Evolutionary conservation across 2,329 filamentous ascomycete genomes (phyloP).

Genomic region (Diplodia sapinea): DNA sequence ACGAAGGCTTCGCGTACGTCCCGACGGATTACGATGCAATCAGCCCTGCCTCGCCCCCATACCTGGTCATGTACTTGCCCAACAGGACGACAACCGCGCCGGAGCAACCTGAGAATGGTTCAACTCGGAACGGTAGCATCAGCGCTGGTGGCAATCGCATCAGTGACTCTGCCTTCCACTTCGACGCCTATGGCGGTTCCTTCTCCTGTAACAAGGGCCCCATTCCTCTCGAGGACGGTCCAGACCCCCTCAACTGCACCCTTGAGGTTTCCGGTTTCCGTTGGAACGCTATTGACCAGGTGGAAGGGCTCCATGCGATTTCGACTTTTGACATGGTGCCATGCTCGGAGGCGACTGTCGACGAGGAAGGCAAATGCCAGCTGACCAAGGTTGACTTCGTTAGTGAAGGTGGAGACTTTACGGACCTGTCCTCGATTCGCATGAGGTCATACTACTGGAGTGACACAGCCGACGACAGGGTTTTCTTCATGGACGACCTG

Average conservation of each 20-base stretch:
- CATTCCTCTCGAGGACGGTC: background rate
- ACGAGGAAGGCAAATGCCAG: constrained; percentile 43
- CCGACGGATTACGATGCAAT: constrained; percentile 54
- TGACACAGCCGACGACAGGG: constrained; percentile 44
- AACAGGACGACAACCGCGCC: constrained; percentile 39
- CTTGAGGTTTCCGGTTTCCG: constrained; percentile 55
- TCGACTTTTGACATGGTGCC: constrained; percentile 43
- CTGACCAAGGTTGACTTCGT: constrained; percentile 53
- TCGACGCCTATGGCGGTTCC: constrained; percentile 55
- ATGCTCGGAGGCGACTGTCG: constrained; percentile 36
- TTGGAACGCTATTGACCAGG: constrained; percentile 46
- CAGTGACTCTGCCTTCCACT: constrained; percentile 55
- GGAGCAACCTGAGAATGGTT: constrained; percentile 43
- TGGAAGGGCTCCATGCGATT: constrained; percentile 35
- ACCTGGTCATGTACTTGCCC: constrained; percentile 56
- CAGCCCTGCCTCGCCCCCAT: constrained; percentile 52
- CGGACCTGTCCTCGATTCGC: constrained; percentile 54
- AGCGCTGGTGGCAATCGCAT: constrained; percentile 51
- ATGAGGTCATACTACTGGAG: constrained; percentile 54
- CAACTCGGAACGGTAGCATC: constrained; percentile 53
- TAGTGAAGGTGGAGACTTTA: constrained; percentile 43
- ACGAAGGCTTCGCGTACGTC: constrained; percentile 57
- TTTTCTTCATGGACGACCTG: constrained; percentile 58
- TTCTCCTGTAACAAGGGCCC: constrained; percentile 55
- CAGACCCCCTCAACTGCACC: constrained; percentile 46